Evolutionary conservation across 768 basidiomycete genomes (phyloP).

Genomic region (Pleurotus platypus): DNA sequence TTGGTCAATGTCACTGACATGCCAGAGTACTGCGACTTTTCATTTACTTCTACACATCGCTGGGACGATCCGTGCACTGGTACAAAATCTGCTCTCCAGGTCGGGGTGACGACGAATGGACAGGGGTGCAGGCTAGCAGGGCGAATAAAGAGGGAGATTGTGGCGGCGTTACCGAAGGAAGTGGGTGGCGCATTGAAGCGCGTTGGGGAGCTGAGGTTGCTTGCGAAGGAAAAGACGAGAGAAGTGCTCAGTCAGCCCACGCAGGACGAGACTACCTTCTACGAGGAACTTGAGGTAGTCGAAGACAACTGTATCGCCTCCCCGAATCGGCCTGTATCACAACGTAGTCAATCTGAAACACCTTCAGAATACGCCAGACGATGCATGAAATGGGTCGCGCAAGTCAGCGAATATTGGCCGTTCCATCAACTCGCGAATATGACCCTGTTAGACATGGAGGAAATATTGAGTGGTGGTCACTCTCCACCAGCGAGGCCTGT

Average conservation of each 20-base stretch:
- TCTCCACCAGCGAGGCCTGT: conserved; percentile 7
- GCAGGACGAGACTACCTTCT: conserved; percentile 14
- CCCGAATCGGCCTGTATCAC: conserved; percentile 68
- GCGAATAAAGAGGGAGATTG: conserved; percentile 79
- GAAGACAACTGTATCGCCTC: conserved; percentile 56
- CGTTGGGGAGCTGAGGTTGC: conserved; percentile 62
- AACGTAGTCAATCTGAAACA: conserved; percentile 36
- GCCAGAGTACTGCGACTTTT: conserved; percentile 84
- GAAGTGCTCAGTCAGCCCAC: conserved; percentile 16
- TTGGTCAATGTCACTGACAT: conserved; percentile 87
- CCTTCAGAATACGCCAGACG: conserved; percentile 48
- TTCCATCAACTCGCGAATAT: conserved; percentile 71
- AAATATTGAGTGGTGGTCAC: conserved; percentile 46
- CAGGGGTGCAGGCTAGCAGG: conserved; percentile 84
- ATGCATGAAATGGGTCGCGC: conserved; percentile 90
- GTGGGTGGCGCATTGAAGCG: conserved; percentile 73
- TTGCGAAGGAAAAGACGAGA: conserved; percentile 36
- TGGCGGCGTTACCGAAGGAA: conserved; percentile 66
- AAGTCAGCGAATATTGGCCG: conserved; percentile 97
- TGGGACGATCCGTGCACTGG: conserved; percentile 53
- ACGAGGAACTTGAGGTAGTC: conserved; percentile 37
- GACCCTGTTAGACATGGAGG: conserved; percentile 62
- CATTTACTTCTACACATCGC: conserved; percentile 82
- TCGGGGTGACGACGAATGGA: conserved; percentile 90
- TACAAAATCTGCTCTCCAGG: conserved; percentile 51